These are phyloP conservation scores for Medicago ruthenica DNA, from an alignment of 306 rosid species.

Conservation along the genomic window DNA sequence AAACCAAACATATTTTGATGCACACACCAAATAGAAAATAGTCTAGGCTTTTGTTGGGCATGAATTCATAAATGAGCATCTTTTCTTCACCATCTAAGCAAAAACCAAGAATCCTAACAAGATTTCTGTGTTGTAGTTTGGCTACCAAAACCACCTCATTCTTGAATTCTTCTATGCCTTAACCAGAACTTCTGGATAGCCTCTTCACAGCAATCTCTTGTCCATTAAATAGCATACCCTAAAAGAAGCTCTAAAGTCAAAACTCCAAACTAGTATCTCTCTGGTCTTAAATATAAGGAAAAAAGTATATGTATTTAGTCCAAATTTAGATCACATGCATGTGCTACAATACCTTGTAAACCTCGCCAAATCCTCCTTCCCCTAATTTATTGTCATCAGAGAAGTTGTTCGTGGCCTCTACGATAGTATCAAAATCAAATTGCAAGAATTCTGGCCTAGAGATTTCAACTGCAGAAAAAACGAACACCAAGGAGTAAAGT, in stretches of 20 bases:
- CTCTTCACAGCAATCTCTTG: conserved; percentile 55
- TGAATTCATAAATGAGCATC: conserved; percentile 50
- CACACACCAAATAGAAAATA: conserved; percentile 40
- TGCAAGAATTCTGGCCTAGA: conserved; percentile 45
- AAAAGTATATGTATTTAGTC: not conserved
- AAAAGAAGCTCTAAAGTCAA: not conserved
- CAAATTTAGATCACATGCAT: not conserved
- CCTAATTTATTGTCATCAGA: conserved; percentile 51
- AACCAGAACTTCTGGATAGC: conserved; percentile 44
- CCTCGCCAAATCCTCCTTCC: conserved; percentile 63
- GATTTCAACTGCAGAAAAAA: conserved; percentile 41
- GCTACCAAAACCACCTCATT: conserved; percentile 51
- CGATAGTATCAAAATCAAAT: conserved; percentile 48
- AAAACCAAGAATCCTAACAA: conserved; percentile 46
- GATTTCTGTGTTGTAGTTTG: conserved; percentile 48
- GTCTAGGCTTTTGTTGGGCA: conserved; percentile 52
- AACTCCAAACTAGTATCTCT: not conserved
- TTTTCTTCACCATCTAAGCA: conserved; percentile 52
- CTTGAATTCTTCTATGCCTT: conserved; percentile 49
- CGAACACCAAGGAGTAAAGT: not conserved
- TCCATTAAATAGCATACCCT: conserved; percentile 49
- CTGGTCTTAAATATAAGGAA: not conserved
- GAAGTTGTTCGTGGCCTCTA: conserved; percentile 56
- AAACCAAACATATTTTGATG: conserved; percentile 2
- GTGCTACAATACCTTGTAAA: conserved; percentile 55